phyloP scores from a whole-genome alignment of 495 filamentous ascomycete species.

The Lasiosphaeris hirsuta region DNA sequence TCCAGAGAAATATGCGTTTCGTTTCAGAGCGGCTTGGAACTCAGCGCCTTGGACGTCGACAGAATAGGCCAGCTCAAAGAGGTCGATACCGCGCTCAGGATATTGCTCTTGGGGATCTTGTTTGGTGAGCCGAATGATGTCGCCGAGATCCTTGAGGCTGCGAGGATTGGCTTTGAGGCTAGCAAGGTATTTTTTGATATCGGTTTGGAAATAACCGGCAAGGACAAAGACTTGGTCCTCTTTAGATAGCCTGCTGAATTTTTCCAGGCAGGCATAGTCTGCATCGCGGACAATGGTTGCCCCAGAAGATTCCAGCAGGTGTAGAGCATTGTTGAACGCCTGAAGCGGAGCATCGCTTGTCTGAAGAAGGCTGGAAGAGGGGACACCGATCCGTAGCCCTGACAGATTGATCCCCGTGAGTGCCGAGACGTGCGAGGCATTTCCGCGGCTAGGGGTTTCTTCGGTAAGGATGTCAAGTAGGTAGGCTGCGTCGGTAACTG shows the following conservation, averaged over 20 bases:
- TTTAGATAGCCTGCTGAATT: too few relatives aligned
- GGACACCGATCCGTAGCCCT: too few relatives aligned
- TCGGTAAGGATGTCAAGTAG: background rate
- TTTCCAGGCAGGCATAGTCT: too few relatives aligned
- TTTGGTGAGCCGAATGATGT: conserved; percentile 3
- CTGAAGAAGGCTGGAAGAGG: too few relatives aligned
- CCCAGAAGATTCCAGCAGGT: too few relatives aligned
- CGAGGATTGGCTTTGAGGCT: conserved; percentile 1
- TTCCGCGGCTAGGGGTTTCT: background rate
- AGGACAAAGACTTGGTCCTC: too few relatives aligned
- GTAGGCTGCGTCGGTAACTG: conserved; percentile 2
- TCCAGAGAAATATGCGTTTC: background rate
- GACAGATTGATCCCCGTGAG: background rate
- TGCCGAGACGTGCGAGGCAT: background rate
- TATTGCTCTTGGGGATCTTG: background rate
- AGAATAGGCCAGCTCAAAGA: background rate
- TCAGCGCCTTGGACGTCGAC: conserved; percentile 1
- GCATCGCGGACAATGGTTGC: too few relatives aligned
- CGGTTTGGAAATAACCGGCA: conserved; percentile 4
- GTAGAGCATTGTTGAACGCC: too few relatives aligned
- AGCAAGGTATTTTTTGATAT: conserved; percentile 1
- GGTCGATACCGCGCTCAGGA: conserved; percentile 1
- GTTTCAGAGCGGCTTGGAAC: background rate
- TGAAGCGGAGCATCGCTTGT: too few relatives aligned
- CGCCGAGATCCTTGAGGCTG: background rate